These are phyloP conservation scores for Blechomonas ayalai DNA, from an alignment of 208 protist genomes.

Conservation along the genomic window DNA sequence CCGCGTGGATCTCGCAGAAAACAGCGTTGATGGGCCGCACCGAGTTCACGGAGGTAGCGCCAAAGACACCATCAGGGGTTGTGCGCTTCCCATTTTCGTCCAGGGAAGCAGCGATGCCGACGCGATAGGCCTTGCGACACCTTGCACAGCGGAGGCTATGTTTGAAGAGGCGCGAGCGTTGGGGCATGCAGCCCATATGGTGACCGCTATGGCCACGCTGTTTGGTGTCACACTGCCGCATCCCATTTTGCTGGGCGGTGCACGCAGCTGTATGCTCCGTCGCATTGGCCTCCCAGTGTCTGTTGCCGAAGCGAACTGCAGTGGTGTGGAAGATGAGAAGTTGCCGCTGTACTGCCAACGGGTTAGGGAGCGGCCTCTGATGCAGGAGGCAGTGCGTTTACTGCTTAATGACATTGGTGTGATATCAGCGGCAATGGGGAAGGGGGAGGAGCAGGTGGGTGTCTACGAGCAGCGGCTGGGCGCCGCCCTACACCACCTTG, in stretches of 20 bases:
- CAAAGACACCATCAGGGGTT: conserved; percentile 5
- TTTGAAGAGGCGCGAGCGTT: conserved; percentile 46
- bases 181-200: conserved; percentile 37
- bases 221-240: conserved; percentile 55
- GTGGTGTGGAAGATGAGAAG: conserved; percentile 19
- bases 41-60: background rate
- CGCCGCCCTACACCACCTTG: conserved; percentile 26
- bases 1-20: too few species aligned
- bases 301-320: conserved; percentile 8
- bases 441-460: conserved; percentile 18
- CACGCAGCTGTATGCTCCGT: conserved; percentile 25
- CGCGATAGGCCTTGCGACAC: too few species aligned
- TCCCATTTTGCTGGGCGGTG: conserved; percentile 38
- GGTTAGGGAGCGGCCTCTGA: conserved; percentile 30
- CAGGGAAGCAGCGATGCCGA: background rate
- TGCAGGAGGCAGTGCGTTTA: conserved; percentile 38
- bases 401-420: conserved; percentile 21
- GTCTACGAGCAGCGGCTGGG: conserved; percentile 27
- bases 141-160: conserved; percentile 22
- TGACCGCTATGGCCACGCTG: conserved; percentile 37
- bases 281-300: conserved; percentile 10
- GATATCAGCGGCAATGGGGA: conserved; percentile 37
- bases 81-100: conserved; percentile 2
- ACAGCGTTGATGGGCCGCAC: too few species aligned
- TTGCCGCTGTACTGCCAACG: conserved; percentile 28